A percentile compares a stretch with the other conserved stretches of the same genome.
Conservation (phyloP, 2,329 filamentous ascomycete species). For the Ascochyta lentis region DNA sequence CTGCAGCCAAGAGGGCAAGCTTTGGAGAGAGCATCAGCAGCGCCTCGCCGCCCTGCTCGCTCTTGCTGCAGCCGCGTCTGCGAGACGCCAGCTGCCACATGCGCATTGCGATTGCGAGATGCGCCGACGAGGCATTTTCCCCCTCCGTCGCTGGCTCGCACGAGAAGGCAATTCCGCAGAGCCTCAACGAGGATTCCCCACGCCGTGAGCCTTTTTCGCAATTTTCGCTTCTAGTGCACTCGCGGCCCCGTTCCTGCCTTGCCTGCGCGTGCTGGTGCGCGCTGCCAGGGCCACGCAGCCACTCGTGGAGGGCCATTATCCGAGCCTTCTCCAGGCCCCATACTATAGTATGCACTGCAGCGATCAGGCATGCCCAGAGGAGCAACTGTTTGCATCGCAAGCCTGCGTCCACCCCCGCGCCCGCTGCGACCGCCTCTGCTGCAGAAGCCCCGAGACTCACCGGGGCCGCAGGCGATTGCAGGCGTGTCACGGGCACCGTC, state of each 20-base stretch:
- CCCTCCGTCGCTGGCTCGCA: slow-evolving; percentile 16
- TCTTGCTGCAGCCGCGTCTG: slow-evolving; percentile 12
- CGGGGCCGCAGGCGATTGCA: slow-evolving; percentile 13
- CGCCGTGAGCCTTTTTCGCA: slow-evolving; percentile 19
- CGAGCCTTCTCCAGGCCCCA: slow-evolving; percentile 19
- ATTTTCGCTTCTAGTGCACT: slow-evolving; percentile 16
- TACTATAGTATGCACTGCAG: slow-evolving; percentile 2
- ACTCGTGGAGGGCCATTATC: background rate
- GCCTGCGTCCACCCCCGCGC: slow-evolving; percentile 21
- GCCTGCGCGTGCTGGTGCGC: slow-evolving; percentile 3
- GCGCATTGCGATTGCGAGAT: background rate
- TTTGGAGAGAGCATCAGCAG: slow-evolving; percentile 21
- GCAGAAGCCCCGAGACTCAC: slow-evolving; percentile 20
- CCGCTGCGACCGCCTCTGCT: slow-evolving; percentile 3
- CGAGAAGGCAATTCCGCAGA: slow-evolving; percentile 18
- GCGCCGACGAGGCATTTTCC: slow-evolving; percentile 21
- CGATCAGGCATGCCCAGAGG: slow-evolving; percentile 16
- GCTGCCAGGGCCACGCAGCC: slow-evolving; percentile 3
- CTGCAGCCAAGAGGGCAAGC: slow-evolving; percentile 21
- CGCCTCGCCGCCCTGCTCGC: background rate
- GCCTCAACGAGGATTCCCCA: slow-evolving; percentile 22
- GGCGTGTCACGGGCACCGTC: background rate
- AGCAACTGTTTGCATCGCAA: slow-evolving; percentile 21
- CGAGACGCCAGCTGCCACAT: too few relatives aligned
- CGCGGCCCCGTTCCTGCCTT: slow-evolving; percentile 13